Evolutionary conservation across 495 filamentous ascomycete species (phyloP).

Genomic region (Beverwykella pulmonaria): DNA sequence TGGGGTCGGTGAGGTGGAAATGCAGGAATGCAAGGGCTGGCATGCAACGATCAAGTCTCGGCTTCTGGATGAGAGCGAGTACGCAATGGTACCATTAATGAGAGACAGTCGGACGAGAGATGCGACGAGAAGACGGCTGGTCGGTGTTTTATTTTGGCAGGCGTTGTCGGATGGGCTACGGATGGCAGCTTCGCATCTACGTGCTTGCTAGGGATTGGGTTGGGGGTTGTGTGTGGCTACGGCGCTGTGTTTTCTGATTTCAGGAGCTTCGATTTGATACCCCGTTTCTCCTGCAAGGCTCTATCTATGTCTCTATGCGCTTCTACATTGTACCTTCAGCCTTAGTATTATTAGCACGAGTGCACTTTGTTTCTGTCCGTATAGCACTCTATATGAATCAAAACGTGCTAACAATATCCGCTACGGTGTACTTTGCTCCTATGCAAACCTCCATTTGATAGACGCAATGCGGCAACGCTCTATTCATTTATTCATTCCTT

Average conservation of each 20-base stretch:
- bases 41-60: conserved; percentile 14
- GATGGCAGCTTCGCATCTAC: background rate
- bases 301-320: background rate
- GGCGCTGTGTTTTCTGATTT: conserved; percentile 1
- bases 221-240: background rate
- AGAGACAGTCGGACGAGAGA: background rate
- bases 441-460: too few relatives aligned
- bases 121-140: background rate
- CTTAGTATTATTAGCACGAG: conserved; percentile 18
- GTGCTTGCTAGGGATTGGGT: conserved; percentile 3
- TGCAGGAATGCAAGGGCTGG: conserved; percentile 27
- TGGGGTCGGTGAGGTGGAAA: background rate
- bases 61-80: conserved; percentile 13
- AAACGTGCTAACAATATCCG: background rate
- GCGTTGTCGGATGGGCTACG: background rate
- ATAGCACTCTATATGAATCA: conserved; percentile 6
- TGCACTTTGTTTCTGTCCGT: background rate
- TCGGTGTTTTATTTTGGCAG: background rate
- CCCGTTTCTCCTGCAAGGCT: conserved; percentile 19
- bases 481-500: too few relatives aligned
- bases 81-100: conserved; percentile 11
- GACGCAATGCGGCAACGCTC: too few relatives aligned
- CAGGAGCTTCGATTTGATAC: conserved; percentile 29
- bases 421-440: background rate
- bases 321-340: conserved; percentile 14